A percentile compares a stretch with the other conserved stretches of the same genome.
These are phyloP conservation scores for Cronartium ribicola DNA, from an alignment of 1,284 basidiomycete species.

Conservation along the genomic window DNA sequence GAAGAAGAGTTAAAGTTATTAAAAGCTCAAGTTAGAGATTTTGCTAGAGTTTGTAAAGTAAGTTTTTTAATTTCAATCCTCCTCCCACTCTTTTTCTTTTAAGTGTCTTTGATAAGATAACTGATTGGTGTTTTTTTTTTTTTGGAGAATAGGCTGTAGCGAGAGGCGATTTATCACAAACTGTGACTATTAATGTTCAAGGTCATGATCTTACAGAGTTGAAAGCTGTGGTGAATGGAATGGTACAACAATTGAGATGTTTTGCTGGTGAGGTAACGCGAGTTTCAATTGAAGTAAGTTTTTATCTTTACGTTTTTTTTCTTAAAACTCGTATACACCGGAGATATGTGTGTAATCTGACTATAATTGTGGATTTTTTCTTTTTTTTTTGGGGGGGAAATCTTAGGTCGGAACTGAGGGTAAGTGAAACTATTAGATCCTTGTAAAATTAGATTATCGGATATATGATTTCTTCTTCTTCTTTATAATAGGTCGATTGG, in stretches of 20 bases:
- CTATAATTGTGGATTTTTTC: too few relatives aligned
- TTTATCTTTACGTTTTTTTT: constrained; percentile 48
- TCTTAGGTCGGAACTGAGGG: constrained; percentile 20
- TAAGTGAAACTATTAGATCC: not conserved
- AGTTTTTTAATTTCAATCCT: constrained; percentile 26
- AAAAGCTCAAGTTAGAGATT: constrained; percentile 84
- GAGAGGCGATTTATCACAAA: constrained; percentile 85
- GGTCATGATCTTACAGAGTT: constrained; percentile 95
- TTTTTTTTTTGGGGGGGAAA: constrained; percentile 67
- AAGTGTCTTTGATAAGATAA: not conserved
- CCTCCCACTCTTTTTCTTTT: not conserved
- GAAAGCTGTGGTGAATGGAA: constrained; percentile 96
- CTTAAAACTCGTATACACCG: not conserved
- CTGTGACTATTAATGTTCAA: constrained; percentile 93
- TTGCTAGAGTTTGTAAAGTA: constrained; percentile 80
- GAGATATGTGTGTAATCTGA: too few relatives aligned
- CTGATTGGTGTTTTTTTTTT: not conserved
- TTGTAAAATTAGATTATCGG: not conserved
- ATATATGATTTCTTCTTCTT: constrained; percentile 52
- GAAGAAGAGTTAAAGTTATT: constrained; percentile 74
- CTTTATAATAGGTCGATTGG: constrained; percentile 81
- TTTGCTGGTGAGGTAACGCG: constrained; percentile 93
- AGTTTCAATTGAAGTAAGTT: constrained; percentile 71
- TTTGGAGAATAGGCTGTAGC: constrained; percentile 67
- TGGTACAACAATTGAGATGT: constrained; percentile 59